phyloP scores from a whole-genome alignment of 192 early-diverging fungal species.

The Piromyces sp. region DNA sequence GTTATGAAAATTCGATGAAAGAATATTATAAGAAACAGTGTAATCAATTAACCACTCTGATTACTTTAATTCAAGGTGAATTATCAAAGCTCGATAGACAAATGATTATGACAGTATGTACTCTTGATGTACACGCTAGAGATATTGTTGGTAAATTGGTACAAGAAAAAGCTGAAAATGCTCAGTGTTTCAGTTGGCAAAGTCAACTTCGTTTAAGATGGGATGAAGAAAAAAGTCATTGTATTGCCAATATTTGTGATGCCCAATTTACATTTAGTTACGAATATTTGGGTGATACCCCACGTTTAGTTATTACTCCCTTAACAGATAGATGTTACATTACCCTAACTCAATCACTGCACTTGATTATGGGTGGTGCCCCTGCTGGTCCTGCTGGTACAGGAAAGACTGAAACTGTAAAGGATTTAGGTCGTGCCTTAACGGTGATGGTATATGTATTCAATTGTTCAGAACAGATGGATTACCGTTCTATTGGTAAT shows the following conservation, averaged over 20 bases:
- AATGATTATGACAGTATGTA: conserved; percentile 55
- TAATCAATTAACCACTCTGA: conserved; percentile 42
- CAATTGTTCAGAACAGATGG: conserved; percentile 53
- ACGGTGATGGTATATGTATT: conserved; percentile 54
- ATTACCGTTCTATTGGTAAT: conserved; percentile 48
- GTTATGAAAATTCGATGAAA: conserved; percentile 48
- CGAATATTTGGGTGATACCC: conserved; percentile 47
- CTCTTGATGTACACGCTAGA: conserved; percentile 47
- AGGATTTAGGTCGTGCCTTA: conserved; percentile 46
- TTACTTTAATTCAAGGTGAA: conserved; percentile 42
- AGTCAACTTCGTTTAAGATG: conserved; percentile 38
- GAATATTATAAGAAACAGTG: conserved; percentile 57
- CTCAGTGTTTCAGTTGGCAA: conserved; percentile 48
- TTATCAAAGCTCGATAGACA: conserved; percentile 27
- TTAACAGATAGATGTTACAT: conserved; percentile 51
- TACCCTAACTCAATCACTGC: conserved; percentile 42
- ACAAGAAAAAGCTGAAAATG: conserved; percentile 42
- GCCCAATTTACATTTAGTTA: conserved; percentile 42
- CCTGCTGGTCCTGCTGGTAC: conserved; percentile 44
- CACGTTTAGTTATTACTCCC: conserved; percentile 42
- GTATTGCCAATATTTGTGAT: conserved; percentile 51
- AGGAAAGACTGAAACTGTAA: conserved; percentile 37
- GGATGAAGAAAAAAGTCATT: conserved; percentile 41
- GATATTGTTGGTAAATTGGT: conserved; percentile 49
- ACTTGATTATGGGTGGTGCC: conserved; percentile 47